Conservation (phyloP, 2,329 filamentous ascomycete species). For the Penicillium expansum region DNA sequence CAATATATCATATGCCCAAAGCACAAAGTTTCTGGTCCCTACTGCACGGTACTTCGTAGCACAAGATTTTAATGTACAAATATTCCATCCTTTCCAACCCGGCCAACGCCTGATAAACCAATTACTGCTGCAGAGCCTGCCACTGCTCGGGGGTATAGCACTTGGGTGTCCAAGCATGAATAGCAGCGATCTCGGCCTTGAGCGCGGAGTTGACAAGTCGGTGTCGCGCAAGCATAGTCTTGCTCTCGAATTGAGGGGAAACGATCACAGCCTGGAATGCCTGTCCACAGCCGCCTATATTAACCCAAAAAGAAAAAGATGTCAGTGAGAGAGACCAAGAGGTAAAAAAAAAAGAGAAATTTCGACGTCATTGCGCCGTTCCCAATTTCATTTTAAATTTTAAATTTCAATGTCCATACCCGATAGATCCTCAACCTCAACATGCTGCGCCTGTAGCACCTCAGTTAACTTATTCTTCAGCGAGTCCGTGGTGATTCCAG, state of each 20-base stretch:
- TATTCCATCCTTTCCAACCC: conserved; percentile 7
- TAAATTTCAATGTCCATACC: conserved; percentile 54
- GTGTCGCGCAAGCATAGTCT: conserved; percentile 77
- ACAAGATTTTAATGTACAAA: conserved; percentile 9
- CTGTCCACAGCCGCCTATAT: conserved; percentile 65
- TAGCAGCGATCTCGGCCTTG: conserved; percentile 82
- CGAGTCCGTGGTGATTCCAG: conserved; percentile 68
- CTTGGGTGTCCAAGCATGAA: conserved; percentile 93
- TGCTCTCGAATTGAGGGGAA: conserved; percentile 66
- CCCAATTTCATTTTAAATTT: not conserved
- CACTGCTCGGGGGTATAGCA: conserved; percentile 91
- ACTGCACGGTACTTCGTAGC: not conserved
- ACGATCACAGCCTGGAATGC: conserved; percentile 70
- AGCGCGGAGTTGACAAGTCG: conserved; percentile 79
- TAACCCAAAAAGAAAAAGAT: not conserved
- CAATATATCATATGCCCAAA: not conserved
- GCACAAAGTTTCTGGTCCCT: not conserved
- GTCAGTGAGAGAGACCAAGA: conserved; percentile 5
- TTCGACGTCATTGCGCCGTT: not conserved
- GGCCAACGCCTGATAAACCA: conserved; percentile 8
- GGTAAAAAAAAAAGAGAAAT: not conserved
- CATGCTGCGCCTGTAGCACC: conserved; percentile 70
- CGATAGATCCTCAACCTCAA: conserved; percentile 88
- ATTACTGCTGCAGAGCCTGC: conserved; percentile 60
- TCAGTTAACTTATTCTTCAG: conserved; percentile 67